Evolutionary conservation across 2,329 filamentous ascomycete genomes (phyloP), one percentile per base, ranked within the genome.

Genomic region (Calonectria pauciramosa): DNA sequence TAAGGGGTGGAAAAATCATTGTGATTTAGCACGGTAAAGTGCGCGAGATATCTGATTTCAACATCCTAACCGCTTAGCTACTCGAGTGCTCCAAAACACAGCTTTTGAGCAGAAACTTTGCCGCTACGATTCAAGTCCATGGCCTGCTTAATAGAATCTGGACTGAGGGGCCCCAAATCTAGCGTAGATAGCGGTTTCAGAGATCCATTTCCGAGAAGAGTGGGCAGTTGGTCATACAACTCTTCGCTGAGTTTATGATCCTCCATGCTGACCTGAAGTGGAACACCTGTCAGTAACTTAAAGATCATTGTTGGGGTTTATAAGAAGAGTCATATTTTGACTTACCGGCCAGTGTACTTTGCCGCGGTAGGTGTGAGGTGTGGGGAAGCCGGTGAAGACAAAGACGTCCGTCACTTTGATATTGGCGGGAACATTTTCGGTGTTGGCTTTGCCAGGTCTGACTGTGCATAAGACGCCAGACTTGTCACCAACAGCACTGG

Each of bases 331-430:
- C n/a, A 10, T 26, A 14, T 23, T 23, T 18, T 23, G n/a, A 26
- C 83, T 76, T 77, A 87, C 86, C 0, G 86, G 85, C 85, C 85
- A 88, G 84, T 4, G 80, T 38, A 13, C 82, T 80, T 36, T 68
- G 0, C 75, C 74, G 3, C 77, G 77, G 74, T 87, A 88, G 0
- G 70, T 71, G 67, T 87, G 85, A 3, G 87, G 82, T 10, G 86
- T 86, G 4, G 86, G 73, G 49, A 88, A 88, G 0, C 83, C 85
- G 0, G 85, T 87, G 80, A 84, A 87, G 0, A 88, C 86, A 14
- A 88, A 77, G 0, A 88, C 86, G 78, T 87, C 86, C 0, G 84
- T 86, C 1, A 88, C 83, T 20, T 81, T 82, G 0, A 84, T 80
- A 0, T 79, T 75, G 7, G 77, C 64, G 0, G 81, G 73, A 0